Evolutionary conservation across 2,329 filamentous ascomycete species (phyloP).

Genomic region (Alternaria novae-zelandiae): DNA sequence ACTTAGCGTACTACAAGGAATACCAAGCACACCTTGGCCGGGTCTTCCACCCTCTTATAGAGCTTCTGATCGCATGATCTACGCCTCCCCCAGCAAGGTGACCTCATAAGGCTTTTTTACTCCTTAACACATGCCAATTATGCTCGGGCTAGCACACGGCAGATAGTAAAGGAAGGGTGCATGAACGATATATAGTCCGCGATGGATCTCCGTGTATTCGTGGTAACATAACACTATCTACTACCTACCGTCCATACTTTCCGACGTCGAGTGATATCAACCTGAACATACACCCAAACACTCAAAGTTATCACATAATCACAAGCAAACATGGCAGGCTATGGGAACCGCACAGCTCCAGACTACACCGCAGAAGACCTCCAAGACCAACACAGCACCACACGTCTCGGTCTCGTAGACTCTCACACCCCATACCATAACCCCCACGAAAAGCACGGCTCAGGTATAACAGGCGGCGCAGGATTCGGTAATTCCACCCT

Average conservation of each 20-base stretch:
- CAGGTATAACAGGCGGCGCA: constrained; percentile 41
- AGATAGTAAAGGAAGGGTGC: not conserved
- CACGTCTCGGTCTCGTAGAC: constrained; percentile 35
- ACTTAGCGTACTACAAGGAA: constrained; percentile 13
- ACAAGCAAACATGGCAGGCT: constrained; percentile 39
- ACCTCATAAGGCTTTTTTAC: constrained; percentile 37
- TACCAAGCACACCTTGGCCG: constrained; percentile 31
- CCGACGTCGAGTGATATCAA: too few species aligned
- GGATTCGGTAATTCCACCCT: constrained; percentile 31
- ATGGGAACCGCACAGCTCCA: constrained; percentile 44
- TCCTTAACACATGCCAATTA: not conserved
- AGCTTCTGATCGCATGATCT: constrained; percentile 15
- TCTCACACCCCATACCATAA: constrained; percentile 37
- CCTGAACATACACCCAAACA: not conserved
- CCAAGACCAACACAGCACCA: constrained; percentile 30
- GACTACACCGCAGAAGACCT: constrained; percentile 24
- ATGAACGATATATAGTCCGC: constrained; percentile 2
- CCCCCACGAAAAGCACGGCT: constrained; percentile 38
- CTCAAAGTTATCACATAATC: not conserved
- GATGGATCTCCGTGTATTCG: not conserved
- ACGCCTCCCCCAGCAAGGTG: constrained; percentile 25
- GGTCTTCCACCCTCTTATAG: constrained; percentile 25
- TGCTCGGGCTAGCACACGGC: not conserved
- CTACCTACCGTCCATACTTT: not conserved
- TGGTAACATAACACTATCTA: not conserved